Evolutionary conservation across 2,329 filamentous ascomycete species (phyloP).

Genomic region (Aspergillus sergii): DNA sequence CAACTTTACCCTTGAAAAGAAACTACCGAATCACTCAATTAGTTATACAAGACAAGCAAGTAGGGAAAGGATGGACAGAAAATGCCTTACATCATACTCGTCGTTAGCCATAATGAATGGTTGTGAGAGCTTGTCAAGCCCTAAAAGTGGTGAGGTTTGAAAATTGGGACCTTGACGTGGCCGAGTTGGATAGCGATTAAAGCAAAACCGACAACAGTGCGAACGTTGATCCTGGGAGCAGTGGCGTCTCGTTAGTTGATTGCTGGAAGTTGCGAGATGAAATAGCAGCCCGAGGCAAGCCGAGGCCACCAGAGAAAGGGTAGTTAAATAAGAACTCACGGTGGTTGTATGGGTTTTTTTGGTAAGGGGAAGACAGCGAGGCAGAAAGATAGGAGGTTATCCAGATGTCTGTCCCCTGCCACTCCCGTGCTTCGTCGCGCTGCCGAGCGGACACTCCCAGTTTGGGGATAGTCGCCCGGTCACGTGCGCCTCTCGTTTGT

Average conservation of each 20-base stretch:
- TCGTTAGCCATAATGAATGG: slow-evolving; percentile 85
- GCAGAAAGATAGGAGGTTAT: slow-evolving; percentile 27
- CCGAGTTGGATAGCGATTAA: slow-evolving; percentile 16
- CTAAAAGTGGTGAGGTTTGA: slow-evolving; percentile 22
- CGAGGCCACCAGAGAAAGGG: background rate
- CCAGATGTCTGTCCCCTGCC: slow-evolving; percentile 21
- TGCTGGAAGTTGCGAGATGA: background rate
- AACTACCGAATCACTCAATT: slow-evolving; percentile 62
- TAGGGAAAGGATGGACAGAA: background rate
- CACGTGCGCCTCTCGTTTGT: slow-evolving; percentile 19
- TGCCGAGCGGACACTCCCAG: slow-evolving; percentile 21
- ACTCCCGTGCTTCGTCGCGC: slow-evolving; percentile 21
- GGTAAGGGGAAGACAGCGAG: slow-evolving; percentile 14
- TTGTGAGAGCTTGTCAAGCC: slow-evolving; percentile 26
- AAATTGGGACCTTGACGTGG: slow-evolving; percentile 22
- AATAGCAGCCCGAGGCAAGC: background rate
- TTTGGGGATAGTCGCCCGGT: slow-evolving; percentile 20
- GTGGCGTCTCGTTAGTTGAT: slow-evolving; percentile 16
- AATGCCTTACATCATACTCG: slow-evolving; percentile 91
- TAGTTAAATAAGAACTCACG: slow-evolving; percentile 14
- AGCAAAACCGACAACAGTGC: slow-evolving; percentile 16
- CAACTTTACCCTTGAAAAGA: slow-evolving; percentile 88
- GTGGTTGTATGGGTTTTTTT: background rate
- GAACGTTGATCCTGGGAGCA: slow-evolving; percentile 17
- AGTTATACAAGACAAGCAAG: slow-evolving; percentile 9